Percentiles rank a stretch among this genome's conserved stretches.
Conservation (phyloP, 2,329 filamentous ascomycete genomes). For the Metarhizium sp. region DNA sequence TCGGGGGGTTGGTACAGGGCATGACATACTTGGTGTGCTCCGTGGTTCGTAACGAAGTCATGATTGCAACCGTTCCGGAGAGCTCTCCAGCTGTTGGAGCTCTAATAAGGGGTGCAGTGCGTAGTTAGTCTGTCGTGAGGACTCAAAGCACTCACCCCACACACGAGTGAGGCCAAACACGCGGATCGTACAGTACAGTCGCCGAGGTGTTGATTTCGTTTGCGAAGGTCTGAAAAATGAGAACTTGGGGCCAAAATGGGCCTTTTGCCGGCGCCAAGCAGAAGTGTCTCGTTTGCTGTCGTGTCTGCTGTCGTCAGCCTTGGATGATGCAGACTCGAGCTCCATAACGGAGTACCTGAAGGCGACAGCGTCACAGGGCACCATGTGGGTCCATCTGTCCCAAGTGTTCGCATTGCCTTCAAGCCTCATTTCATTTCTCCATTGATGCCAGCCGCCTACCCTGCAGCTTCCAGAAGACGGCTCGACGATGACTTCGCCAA, state of each 20-base stretch:
- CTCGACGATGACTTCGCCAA: too few relatives aligned
- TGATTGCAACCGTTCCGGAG: conserved; percentile 10
- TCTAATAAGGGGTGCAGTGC: conserved; percentile 2
- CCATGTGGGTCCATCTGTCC: conserved; percentile 2
- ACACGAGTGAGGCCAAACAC: not conserved
- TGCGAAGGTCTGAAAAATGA: not conserved
- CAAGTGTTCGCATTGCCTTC: not conserved
- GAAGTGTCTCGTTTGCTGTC: not conserved
- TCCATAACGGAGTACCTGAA: not conserved
- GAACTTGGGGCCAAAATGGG: not conserved
- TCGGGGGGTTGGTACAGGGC: not conserved
- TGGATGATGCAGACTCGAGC: not conserved
- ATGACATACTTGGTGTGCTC: conserved; percentile 27
- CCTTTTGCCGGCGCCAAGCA: not conserved
- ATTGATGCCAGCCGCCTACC: not conserved
- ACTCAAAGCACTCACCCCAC: not conserved
- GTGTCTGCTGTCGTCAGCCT: conserved; percentile 8
- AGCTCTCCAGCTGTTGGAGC: conserved; percentile 3
- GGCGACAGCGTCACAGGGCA: conserved; percentile 1
- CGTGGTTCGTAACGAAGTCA: conserved; percentile 22
- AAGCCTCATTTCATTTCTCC: too few relatives aligned
- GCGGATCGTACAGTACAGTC: not conserved
- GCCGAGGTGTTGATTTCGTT: not conserved
- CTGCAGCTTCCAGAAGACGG: not conserved
- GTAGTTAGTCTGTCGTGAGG: not conserved